phyloP scores from a whole-genome alignment of 495 filamentous ascomycete genomes.

The Penicillium soppii region DNA sequence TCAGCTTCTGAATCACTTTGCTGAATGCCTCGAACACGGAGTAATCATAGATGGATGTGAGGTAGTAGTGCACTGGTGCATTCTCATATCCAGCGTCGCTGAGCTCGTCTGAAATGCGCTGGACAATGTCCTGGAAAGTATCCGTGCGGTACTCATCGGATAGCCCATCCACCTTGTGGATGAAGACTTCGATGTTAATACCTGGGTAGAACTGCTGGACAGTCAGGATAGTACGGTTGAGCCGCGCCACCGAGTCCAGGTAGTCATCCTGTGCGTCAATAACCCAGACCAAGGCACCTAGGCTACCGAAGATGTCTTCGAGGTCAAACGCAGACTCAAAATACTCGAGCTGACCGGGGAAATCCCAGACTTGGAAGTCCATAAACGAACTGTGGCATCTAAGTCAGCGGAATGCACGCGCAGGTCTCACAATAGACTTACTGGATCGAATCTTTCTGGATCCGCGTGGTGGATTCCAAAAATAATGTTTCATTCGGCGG shows the following conservation, averaged over 20 bases:
- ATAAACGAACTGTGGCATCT: slow-evolving; percentile 75
- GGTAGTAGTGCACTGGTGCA: slow-evolving; percentile 85
- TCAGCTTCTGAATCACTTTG: slow-evolving; percentile 96
- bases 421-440: slow-evolving; percentile 38
- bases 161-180: slow-evolving; percentile 95
- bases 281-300: slow-evolving; percentile 95
- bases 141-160: slow-evolving; percentile 93
- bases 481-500: slow-evolving; percentile 93
- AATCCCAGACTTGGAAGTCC: slow-evolving; percentile 98
- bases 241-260: slow-evolving; percentile 78
- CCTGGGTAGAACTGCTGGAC: slow-evolving; percentile 83
- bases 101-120: slow-evolving; percentile 95
- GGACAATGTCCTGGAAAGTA: slow-evolving; percentile 89
- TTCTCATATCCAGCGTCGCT: slow-evolving; percentile 90
- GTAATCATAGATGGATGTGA: slow-evolving; percentile 97
- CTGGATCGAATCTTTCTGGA: slow-evolving; percentile 92
- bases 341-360: slow-evolving; percentile 90
- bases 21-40: slow-evolving; percentile 97
- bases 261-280: slow-evolving; percentile 98
- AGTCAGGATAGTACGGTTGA: slow-evolving; percentile 82
- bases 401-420: neutral
- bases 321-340: slow-evolving; percentile 83
- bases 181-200: slow-evolving; percentile 96
- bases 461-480: slow-evolving; percentile 86
- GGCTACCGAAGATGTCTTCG: slow-evolving; percentile 87